These are phyloP conservation scores for Psilocybe mexicana DNA, from an alignment of 1,284 basidiomycete genomes.

Conservation along the genomic window DNA sequence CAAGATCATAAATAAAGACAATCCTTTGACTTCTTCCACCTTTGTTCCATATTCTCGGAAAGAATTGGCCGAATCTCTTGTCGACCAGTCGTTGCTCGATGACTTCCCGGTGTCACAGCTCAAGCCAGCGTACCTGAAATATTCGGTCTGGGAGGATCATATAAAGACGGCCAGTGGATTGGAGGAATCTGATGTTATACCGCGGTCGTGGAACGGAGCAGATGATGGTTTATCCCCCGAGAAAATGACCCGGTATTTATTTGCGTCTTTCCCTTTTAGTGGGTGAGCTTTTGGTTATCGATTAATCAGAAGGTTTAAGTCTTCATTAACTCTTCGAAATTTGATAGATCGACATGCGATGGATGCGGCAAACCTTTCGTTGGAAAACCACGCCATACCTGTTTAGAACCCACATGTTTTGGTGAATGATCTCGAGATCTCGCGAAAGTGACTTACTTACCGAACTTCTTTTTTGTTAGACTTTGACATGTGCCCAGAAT, in stretches of 20 bases:
- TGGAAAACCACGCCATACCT: neutral
- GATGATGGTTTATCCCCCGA: neutral
- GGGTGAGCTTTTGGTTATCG: neutral
- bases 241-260: neutral
- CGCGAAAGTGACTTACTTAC: too few species aligned
- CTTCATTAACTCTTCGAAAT: neutral
- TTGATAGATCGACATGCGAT: conserved; percentile 3
- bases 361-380: conserved; percentile 4
- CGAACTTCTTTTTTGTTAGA: neutral
- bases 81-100: conserved; percentile 7
- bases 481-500: conserved; percentile 15
- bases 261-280: neutral
- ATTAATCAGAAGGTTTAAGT: neutral
- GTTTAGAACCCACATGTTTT: neutral
- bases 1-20: neutral
- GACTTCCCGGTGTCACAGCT: conserved; percentile 7
- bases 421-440: neutral
- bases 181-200: conserved; percentile 4
- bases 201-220: conserved; percentile 5
- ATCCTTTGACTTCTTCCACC: neutral
- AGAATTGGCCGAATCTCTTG: conserved; percentile 9
- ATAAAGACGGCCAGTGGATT: neutral
- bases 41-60: neutral
- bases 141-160: conserved; percentile 17
- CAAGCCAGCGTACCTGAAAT: conserved; percentile 6